Conservation (phyloP, 192 early-diverging fungal genomes). For the Polychytrium aggregatum region DNA sequence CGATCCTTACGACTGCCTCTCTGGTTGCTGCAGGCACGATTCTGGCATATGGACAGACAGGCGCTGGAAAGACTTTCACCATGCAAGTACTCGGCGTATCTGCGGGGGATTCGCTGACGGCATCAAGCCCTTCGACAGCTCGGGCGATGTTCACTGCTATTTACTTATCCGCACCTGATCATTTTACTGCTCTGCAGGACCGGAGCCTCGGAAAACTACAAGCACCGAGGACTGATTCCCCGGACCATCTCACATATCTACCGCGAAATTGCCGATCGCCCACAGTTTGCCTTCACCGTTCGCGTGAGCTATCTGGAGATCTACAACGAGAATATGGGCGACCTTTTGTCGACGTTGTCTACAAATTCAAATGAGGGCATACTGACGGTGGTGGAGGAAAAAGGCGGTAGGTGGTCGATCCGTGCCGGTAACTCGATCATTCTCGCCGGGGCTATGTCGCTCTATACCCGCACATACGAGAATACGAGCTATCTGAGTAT, state of each 20-base stretch:
- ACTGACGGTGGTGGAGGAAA: slow-evolving; percentile 44
- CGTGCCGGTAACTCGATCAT: too few species aligned
- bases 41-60: slow-evolving; percentile 48
- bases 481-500: too few species aligned
- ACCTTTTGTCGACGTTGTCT: slow-evolving; percentile 29
- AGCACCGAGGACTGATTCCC: slow-evolving; percentile 49
- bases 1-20: background rate
- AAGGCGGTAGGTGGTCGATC: slow-evolving; percentile 25
- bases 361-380: slow-evolving; percentile 7
- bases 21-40: slow-evolving; percentile 24
- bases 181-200: too few species aligned
- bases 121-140: too few species aligned
- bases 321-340: slow-evolving; percentile 49
- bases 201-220: slow-evolving; percentile 54
- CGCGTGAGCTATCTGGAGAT: slow-evolving; percentile 47
- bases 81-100: too few species aligned
- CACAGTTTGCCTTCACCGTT: slow-evolving; percentile 39
- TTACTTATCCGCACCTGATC: too few species aligned
- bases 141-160: too few species aligned
- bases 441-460: too few species aligned
- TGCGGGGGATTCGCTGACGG: too few species aligned
- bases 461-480: too few species aligned
- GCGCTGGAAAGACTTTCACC: slow-evolving; percentile 52
- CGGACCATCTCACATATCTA: slow-evolving; percentile 45
- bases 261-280: slow-evolving; percentile 35